Evolutionary conservation across 2,329 filamentous ascomycete genomes (phyloP), one percentile per base, ranked within the genome.

Genomic region (Pseudogymnoascus sp.): DNA sequence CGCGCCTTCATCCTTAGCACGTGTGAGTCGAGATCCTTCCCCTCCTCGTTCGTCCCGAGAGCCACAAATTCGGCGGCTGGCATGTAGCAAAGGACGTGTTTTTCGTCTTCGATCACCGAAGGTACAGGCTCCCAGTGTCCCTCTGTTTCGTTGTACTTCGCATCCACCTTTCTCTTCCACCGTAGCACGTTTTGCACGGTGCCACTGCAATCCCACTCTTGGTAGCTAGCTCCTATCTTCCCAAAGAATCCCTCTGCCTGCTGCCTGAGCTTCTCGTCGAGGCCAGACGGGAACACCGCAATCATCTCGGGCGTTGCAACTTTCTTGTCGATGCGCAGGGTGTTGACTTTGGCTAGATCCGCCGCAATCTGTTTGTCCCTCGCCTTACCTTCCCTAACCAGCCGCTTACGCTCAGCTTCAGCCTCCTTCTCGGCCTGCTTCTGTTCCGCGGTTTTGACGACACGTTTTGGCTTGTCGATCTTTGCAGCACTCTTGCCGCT

Each of bases 261-360:
- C 1, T 78, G 73, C 23, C 71, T 76, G 23, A 80, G 70, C 0
- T 74, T 76, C 8, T 72, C 73, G 21, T 81, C 74, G 1, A 93
- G 75, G 1, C 79, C 80, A 0, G 75, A 74, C 0, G 89, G 82
- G 23, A 93, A 76, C 68, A 90, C 84, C 1, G 91, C 80, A 60
- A 93, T 86, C 89, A 94, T 93, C 73, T 94, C 89, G 0, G 82
- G 82, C 0, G 85, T 83, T 0, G 89, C 88, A 0, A 86, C 77
- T 68, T 90, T 91, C 75, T 90, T 91, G 75, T 91, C 86, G 0
- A 84, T 85, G 61, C 85, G 84, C 8, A 87, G 75, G 69, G 88
- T 91, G 74, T 93, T 93, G 44, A 86, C 88, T 66, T 90, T 85
- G 2, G 84, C 84, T 21, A 92, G 75, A 6, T 90, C 87, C 5